These are phyloP conservation scores for Trichophyton mentagrophytes DNA, from an alignment of 2,329 filamentous ascomycete genomes.

Conservation along the genomic window DNA sequence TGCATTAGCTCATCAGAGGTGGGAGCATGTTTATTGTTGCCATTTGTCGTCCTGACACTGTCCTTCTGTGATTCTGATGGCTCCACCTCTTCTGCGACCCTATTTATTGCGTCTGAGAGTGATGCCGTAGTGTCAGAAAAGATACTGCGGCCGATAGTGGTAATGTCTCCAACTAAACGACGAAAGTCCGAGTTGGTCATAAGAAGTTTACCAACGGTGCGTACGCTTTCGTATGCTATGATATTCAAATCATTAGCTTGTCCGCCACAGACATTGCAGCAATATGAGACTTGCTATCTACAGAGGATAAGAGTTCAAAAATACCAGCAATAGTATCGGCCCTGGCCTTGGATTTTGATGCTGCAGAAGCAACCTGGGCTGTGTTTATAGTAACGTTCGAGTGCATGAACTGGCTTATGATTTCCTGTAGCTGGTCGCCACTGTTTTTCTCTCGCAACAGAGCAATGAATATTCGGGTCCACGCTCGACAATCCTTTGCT, in stretches of 20 bases:
- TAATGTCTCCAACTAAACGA: slow-evolving; percentile 68
- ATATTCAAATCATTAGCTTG: neutral
- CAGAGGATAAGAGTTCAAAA: slow-evolving; percentile 4
- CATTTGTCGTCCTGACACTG: slow-evolving; percentile 39
- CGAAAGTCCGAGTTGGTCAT: slow-evolving; percentile 85
- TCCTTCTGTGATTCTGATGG: slow-evolving; percentile 50
- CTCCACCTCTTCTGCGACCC: slow-evolving; percentile 60
- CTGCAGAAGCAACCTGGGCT: slow-evolving; percentile 48
- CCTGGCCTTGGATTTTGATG: slow-evolving; percentile 49
- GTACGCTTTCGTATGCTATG: slow-evolving; percentile 64
- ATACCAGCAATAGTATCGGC: slow-evolving; percentile 60
- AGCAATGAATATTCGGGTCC: slow-evolving; percentile 69
- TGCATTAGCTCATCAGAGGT: slow-evolving; percentile 50
- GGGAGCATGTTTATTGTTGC: slow-evolving; percentile 38
- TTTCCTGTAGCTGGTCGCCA: slow-evolving; percentile 77
- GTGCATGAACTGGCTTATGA: slow-evolving; percentile 71
- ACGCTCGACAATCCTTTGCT: slow-evolving; percentile 57
- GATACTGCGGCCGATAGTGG: slow-evolving; percentile 66
- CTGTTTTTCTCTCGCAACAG: slow-evolving; percentile 70
- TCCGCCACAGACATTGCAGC: neutral
- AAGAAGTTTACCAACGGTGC: slow-evolving; percentile 70
- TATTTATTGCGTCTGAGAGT: slow-evolving; percentile 59
- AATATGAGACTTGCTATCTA: neutral
- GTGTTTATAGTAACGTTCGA: slow-evolving; percentile 58
- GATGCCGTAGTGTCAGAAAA: slow-evolving; percentile 77